These are phyloP conservation scores for Magnusiomyces ingens DNA, from an alignment of 1,139 yeast genomes.

Conservation along the genomic window DNA sequence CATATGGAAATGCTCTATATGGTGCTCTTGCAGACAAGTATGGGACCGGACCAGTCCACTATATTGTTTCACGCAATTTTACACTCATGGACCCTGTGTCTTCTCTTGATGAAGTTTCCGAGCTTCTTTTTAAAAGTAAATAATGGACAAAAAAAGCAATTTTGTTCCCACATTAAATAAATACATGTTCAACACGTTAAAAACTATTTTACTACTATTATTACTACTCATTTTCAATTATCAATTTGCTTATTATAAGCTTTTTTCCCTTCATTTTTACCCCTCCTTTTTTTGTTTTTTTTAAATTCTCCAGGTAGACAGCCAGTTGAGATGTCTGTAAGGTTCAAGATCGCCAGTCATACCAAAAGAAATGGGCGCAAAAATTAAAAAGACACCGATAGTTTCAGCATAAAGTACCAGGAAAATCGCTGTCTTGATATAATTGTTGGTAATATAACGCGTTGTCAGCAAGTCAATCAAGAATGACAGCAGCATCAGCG, in stretches of 20 bases:
- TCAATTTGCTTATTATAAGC: not conserved
- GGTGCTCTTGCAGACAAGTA: slow-evolving; percentile 22
- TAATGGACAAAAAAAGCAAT: not conserved
- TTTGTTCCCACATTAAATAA: not conserved
- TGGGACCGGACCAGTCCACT: slow-evolving; percentile 18
- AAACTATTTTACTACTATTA: not conserved
- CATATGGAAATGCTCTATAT: slow-evolving; percentile 17
- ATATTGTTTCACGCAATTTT: slow-evolving; percentile 13
- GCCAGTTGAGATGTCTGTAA: slow-evolving; percentile 67
- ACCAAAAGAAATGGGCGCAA: slow-evolving; percentile 80
- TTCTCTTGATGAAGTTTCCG: not conserved
- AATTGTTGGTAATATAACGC: slow-evolving; percentile 32
- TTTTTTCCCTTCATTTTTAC: not conserved
- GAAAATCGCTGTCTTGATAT: slow-evolving; percentile 29
- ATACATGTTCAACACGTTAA: not conserved
- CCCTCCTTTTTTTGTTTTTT: slow-evolving; percentile 1
- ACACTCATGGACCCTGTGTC: not conserved
- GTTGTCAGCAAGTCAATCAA: slow-evolving; percentile 57
- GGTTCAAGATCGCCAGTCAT: slow-evolving; percentile 73
- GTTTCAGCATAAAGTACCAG: slow-evolving; percentile 47
- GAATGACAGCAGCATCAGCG: slow-evolving; percentile 75
- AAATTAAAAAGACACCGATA: slow-evolving; percentile 61
- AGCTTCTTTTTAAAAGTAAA: not conserved
- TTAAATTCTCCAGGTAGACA: slow-evolving; percentile 64
- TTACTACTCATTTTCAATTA: not conserved